Evolutionary conservation across 345 rosid species (phyloP).

Genomic region (Melaleuca quinquenervia): DNA sequence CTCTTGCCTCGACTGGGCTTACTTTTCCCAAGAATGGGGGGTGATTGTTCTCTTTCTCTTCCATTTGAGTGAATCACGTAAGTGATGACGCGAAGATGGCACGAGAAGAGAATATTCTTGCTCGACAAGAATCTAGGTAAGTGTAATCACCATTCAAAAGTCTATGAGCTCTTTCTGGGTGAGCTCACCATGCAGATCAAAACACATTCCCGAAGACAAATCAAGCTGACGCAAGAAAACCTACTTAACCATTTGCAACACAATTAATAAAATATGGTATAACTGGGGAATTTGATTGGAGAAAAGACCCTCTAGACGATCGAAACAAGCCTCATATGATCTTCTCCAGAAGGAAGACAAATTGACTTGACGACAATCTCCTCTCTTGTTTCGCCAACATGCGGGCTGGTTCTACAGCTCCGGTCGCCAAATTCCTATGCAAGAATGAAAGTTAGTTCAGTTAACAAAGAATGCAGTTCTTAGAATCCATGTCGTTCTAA

Average conservation of each 20-base stretch:
- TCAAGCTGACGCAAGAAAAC: not conserved
- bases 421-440: not conserved
- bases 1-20: not conserved
- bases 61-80: not conserved
- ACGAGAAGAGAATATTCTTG: not conserved
- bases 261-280: not conserved
- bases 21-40: not conserved
- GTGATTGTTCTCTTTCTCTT: not conserved
- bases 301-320: not conserved
- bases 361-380: not conserved
- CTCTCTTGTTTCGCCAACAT: not conserved
- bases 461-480: not conserved
- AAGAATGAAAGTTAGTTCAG: not conserved
- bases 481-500: not conserved
- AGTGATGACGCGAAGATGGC: not conserved
- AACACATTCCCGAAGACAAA: not conserved
- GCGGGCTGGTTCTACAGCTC: not conserved
- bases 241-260: not conserved
- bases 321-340: not conserved
- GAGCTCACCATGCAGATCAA: not conserved
- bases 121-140: not conserved
- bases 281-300: not conserved
- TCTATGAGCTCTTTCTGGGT: not conserved
- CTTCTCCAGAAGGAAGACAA: not conserved
- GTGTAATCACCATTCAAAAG: not conserved